phyloP scores from a whole-genome alignment of 2,329 filamentous ascomycete genomes.

The Alternaria viburni region DNA sequence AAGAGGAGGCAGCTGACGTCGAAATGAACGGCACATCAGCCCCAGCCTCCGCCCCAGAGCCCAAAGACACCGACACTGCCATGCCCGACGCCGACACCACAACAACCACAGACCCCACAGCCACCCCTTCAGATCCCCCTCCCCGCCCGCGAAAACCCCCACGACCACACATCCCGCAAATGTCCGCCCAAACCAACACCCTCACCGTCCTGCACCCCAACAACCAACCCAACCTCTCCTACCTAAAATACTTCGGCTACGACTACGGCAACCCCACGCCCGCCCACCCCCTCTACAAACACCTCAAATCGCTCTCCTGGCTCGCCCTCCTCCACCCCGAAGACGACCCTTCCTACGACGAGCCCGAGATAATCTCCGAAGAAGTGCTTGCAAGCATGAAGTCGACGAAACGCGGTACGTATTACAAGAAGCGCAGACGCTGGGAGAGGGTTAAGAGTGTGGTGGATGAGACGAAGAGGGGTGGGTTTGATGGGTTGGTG shows the following conservation, averaged over 20 bases:
- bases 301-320: constrained; percentile 88
- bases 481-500: constrained; percentile 82
- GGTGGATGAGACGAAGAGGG: constrained; percentile 75
- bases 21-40: constrained; percentile 7
- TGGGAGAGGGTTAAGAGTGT: constrained; percentile 76
- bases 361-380: constrained; percentile 65
- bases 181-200: constrained; percentile 74
- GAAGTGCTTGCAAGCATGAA: constrained; percentile 75
- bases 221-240: constrained; percentile 83
- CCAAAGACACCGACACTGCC: constrained; percentile 1
- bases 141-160: constrained; percentile 34
- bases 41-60: neutral
- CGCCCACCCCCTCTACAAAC: constrained; percentile 78
- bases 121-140: constrained; percentile 28
- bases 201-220: constrained; percentile 82
- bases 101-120: constrained; percentile 7
- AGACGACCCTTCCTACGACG: constrained; percentile 75
- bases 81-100: constrained; percentile 19
- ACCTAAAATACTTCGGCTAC: constrained; percentile 89
- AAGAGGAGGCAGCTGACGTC: neutral
- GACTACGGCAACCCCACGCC: constrained; percentile 69
- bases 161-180: constrained; percentile 54
- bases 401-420: constrained; percentile 79
- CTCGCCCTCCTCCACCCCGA: constrained; percentile 83
- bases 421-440: constrained; percentile 86